A percentile compares a stretch with the other conserved stretches of the same genome.
Evolutionary conservation across 257 asterid genomes (phyloP).

Genomic region (Mentha longifolia): DNA sequence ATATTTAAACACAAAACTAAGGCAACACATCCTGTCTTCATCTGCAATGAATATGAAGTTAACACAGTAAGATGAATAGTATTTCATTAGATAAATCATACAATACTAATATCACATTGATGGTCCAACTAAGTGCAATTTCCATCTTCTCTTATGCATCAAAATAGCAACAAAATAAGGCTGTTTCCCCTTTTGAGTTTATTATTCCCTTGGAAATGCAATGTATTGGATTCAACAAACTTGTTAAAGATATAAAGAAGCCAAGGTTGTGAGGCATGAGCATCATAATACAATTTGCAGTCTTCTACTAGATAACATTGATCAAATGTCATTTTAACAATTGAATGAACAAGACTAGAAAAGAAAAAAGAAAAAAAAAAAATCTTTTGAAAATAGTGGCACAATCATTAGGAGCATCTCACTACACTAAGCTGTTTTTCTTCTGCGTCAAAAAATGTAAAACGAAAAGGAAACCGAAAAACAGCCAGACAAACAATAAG

Average conservation of each 20-base stretch:
- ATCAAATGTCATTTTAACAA: conserved; percentile 1
- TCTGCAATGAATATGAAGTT: conserved; percentile 62
- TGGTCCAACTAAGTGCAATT: neutral
- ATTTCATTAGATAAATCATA: neutral
- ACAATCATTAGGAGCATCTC: conserved; percentile 12
- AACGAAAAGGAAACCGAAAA: neutral
- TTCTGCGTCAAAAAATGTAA: neutral
- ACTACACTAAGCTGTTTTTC: neutral
- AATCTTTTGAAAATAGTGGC: neutral
- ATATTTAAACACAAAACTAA: conserved; percentile 95
- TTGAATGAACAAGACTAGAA: neutral
- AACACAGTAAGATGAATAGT: conserved; percentile 17
- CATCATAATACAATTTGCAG: neutral
- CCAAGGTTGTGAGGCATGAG: neutral
- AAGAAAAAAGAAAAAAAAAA: neutral
- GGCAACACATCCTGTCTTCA: conserved; percentile 99
- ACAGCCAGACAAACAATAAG: neutral
- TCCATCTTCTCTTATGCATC: conserved; percentile 5
- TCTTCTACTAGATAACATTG: neutral
- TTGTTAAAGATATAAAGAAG: neutral
- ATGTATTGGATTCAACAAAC: neutral
- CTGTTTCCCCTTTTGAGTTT: neutral
- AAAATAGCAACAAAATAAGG: conserved; percentile 19
- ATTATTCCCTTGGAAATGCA: neutral
- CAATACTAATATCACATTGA: neutral